Conservation (phyloP, 306 rosid genomes). For the Fragaria nilgerrensis region DNA sequence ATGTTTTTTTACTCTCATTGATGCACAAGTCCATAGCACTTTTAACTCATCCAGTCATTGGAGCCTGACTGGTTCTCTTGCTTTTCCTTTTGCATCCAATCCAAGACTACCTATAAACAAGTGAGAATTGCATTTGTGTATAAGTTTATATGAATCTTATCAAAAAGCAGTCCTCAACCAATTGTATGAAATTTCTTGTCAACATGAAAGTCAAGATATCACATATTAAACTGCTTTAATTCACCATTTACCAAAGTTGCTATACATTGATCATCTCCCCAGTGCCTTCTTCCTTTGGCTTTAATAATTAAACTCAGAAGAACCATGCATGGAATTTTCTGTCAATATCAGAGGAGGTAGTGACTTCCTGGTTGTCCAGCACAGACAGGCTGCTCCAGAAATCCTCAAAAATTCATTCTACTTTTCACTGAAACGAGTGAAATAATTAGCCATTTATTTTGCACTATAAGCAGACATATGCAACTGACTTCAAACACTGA, state of each 20-base stretch:
- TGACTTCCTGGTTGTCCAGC: slow-evolving; percentile 10
- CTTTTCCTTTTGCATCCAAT: not conserved
- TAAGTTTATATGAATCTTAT: not conserved
- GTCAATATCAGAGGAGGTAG: not conserved
- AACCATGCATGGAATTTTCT: not conserved
- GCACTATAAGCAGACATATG: not conserved
- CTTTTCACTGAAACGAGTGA: not conserved
- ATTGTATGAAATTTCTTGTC: not conserved
- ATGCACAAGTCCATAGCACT: not conserved
- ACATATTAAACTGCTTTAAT: not conserved
- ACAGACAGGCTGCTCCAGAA: not conserved
- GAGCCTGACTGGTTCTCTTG: not conserved
- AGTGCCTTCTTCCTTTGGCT: not conserved
- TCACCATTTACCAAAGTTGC: not conserved
- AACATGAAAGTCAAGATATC: not conserved
- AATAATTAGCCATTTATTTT: not conserved
- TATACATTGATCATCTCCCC: not conserved
- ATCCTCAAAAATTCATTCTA: not conserved
- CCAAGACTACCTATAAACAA: not conserved
- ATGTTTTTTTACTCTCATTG: not conserved
- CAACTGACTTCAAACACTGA: not conserved
- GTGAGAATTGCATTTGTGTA: not conserved
- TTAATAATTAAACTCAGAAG: not conserved
- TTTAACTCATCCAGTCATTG: not conserved
- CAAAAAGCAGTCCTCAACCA: not conserved